Evolutionary conservation across 1,284 basidiomycete species (phyloP), one percentile per base, ranked within the genome.

Genomic region (Austroboletus novae-zelandiae): DNA sequence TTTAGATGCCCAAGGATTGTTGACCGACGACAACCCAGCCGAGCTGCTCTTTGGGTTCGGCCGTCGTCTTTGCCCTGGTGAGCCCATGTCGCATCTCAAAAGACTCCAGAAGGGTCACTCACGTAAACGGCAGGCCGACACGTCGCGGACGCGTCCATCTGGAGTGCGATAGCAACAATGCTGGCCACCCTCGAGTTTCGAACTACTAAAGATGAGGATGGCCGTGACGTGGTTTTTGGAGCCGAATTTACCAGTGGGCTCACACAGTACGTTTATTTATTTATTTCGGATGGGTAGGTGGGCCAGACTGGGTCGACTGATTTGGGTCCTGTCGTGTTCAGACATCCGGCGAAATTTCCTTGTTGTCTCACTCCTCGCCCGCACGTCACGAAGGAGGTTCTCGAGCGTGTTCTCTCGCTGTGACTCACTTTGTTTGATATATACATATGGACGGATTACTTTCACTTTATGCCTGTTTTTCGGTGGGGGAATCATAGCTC

Each of bases 41-140:
- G 39, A 53, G 1, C 57, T 47, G 10, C 17, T 45, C 23, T 62
- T 64, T 46, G 60, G 55, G 20, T 62, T 62, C 25, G 60, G 60
- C 10, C 52, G 55, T 4, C 52, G 60, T 23, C 40, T 37, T 15
- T 59, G 59, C 30, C 47, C 56, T 47, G 59, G 58, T 60, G 40
- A 17, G 47, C 7, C 25, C 8, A 18, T 32, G 11, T 23, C 3
- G 7, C 11, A 9, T 20, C 3, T 11, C 18, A 9, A 6, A 9
- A 36, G n/a, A 23, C 20, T 23, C 20, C 3, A 4, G 4, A 23
- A 36, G 35, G 25, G 13, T 14, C 4, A 9, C 4, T 45, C 34
- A 4, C 17, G 9, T 13, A 8, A 23, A 23, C 8, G 6, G 3
- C 50, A 59, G 60, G 60, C 9, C 50, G 45, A 37, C 14, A 61